Conservation (phyloP, 495 filamentous ascomycete genomes). For the Hamigera avellanea region DNA sequence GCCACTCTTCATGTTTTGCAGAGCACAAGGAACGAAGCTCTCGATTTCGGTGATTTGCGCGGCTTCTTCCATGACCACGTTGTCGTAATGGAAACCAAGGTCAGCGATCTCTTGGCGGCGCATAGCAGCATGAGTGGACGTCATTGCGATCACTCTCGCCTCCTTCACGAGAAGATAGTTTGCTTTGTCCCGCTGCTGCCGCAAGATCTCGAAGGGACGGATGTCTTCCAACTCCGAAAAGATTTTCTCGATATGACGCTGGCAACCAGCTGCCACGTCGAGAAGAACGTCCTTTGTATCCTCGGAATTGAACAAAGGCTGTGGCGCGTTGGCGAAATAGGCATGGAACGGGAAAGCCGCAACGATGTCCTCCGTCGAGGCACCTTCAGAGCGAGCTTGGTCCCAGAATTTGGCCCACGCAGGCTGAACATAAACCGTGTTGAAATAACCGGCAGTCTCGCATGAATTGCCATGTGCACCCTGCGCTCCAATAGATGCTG, state of each 20-base stretch:
- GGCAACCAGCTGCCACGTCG: constrained; percentile 75
- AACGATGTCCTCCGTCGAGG: constrained; percentile 48
- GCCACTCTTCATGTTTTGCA: constrained; percentile 68
- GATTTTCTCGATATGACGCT: constrained; percentile 81
- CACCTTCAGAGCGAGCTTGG: constrained; percentile 34
- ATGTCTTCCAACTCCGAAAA: constrained; percentile 92
- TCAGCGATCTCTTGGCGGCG: constrained; percentile 80
- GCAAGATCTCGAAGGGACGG: constrained; percentile 86
- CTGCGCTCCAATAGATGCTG: constrained; percentile 68
- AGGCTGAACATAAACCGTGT: constrained; percentile 78
- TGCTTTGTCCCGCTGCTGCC: constrained; percentile 76
- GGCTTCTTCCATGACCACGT: constrained; percentile 97
- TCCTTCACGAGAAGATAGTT: constrained; percentile 95
- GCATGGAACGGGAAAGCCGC: constrained; percentile 78
- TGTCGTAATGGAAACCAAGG: constrained; percentile 94
- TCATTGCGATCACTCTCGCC: constrained; percentile 95
- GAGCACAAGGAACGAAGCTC: constrained; percentile 83
- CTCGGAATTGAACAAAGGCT: constrained; percentile 63
- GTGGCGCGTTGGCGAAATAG: constrained; percentile 82
- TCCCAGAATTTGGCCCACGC: constrained; percentile 82
- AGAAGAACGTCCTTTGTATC: constrained; percentile 54
- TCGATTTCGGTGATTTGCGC: constrained; percentile 97
- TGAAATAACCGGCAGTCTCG: constrained; percentile 95
- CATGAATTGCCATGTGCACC: constrained; percentile 91
- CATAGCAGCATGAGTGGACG: constrained; percentile 97